These are phyloP conservation scores for Luvunga scandens DNA, from an alignment of 345 rosid genomes.

Conservation along the genomic window DNA sequence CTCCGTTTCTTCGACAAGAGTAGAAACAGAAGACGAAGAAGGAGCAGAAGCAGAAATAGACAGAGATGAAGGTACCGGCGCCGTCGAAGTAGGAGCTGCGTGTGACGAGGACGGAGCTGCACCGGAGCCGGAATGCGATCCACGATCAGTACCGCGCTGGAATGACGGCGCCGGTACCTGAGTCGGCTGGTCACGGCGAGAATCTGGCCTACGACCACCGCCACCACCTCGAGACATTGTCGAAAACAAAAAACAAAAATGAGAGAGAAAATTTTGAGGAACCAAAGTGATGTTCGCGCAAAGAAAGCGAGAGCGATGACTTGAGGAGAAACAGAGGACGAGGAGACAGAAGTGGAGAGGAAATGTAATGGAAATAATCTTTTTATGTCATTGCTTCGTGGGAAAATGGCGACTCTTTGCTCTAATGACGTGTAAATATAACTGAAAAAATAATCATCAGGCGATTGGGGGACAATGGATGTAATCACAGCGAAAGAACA, in stretches of 20 bases:
- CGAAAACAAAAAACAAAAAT: no score
- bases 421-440: not conserved
- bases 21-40: not conserved
- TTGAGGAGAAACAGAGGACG: no score
- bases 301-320: no score
- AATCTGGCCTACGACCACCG: constrained; percentile 2
- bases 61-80: not conserved
- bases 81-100: not conserved
- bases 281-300: no score
- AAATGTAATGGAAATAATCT: not conserved
- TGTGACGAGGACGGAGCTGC: not conserved
- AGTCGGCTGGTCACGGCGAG: constrained; percentile 19
- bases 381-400: not conserved
- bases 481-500: no score
- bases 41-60: not conserved
- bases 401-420: not conserved
- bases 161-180: not conserved
- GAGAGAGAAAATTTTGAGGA: no score
- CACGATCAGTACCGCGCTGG: not conserved
- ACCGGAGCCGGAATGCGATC: not conserved
- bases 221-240: constrained; percentile 19
- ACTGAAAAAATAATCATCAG: no score
- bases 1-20: not conserved
- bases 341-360: no score
- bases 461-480: no score